Conservation (phyloP, 495 filamentous ascomycete genomes). For the Aspergillus bertholletiae region DNA sequence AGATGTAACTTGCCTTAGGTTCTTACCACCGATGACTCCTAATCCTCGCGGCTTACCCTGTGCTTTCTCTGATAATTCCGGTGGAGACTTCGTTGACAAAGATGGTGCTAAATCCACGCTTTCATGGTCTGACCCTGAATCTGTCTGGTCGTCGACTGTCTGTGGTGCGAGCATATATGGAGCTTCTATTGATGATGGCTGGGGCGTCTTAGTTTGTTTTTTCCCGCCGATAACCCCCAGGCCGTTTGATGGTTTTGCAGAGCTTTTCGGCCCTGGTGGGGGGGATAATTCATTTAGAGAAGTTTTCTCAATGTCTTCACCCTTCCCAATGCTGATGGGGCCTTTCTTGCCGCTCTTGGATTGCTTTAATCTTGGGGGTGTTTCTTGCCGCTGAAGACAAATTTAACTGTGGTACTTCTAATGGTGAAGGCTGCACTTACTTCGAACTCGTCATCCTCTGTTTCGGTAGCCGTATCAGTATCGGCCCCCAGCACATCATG, state of each 20-base stretch:
- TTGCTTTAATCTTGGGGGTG: slow-evolving; percentile 28
- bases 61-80: neutral
- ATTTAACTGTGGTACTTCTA: neutral
- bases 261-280: slow-evolving; percentile 8
- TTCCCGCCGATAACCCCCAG: slow-evolving; percentile 20
- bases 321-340: neutral
- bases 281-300: neutral
- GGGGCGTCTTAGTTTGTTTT: slow-evolving; percentile 13
- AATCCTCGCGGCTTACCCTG: slow-evolving; percentile 8
- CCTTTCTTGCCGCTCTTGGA: slow-evolving; percentile 4
- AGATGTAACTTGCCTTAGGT: slow-evolving; percentile 5
- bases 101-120: neutral
- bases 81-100: neutral
- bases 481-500: slow-evolving; percentile 1
- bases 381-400: slow-evolving; percentile 34
- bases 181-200: slow-evolving; percentile 5
- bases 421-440: slow-evolving; percentile 16
- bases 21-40: slow-evolving; percentile 17
- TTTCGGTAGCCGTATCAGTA: slow-evolving; percentile 12
- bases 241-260: slow-evolving; percentile 11
- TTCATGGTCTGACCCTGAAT: slow-evolving; percentile 7
- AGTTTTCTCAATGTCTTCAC: slow-evolving; percentile 1
- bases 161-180: neutral
- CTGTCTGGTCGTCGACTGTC: slow-evolving; percentile 8
- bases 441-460: slow-evolving; percentile 36